These are phyloP conservation scores for Trypanosoma scelopori DNA, from an alignment of 208 protist species.

Conservation along the genomic window DNA sequence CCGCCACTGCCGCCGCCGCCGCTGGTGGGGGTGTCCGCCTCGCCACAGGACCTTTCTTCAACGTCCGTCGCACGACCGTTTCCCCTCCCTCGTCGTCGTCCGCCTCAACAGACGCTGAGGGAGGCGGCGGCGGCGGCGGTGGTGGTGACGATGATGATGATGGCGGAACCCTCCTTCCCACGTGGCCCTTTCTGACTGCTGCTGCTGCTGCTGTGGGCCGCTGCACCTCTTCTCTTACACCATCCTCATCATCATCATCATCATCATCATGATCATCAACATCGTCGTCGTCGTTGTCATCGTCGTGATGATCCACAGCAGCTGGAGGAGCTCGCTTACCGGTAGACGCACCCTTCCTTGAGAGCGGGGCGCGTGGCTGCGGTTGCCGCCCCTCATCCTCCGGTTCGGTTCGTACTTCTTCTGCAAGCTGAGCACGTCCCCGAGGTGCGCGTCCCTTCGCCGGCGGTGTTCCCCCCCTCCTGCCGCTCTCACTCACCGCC, in stretches of 20 bases:
- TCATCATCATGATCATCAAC: constrained; percentile 23
- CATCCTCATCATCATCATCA: constrained; percentile 15
- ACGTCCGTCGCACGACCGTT: constrained; percentile 1
- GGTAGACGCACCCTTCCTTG: neutral
- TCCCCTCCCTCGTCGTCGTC: constrained; percentile 18
- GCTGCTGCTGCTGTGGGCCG: constrained; percentile 2
- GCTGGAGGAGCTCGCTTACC: constrained; percentile 3
- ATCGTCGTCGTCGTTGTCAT: constrained; percentile 5
- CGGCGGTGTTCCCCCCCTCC: constrained; percentile 16
- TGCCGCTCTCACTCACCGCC: constrained; percentile 30
- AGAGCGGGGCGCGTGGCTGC: neutral
- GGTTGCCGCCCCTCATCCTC: neutral
- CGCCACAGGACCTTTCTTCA: constrained; percentile 2
- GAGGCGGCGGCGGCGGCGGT: constrained; percentile 2
- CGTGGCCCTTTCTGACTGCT: constrained; percentile 24
- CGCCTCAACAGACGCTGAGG: constrained; percentile 3
- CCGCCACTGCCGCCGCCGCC: neutral
- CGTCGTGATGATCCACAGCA: constrained; percentile 1
- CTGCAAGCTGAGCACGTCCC: neutral
- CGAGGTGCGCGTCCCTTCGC: constrained; percentile 7
- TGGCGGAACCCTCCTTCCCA: constrained; percentile 1
- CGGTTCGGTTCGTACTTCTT: neutral
- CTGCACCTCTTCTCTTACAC: constrained; percentile 8
- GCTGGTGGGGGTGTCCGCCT: constrained; percentile 4
- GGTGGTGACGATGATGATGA: too few species aligned